phyloP scores from a whole-genome alignment of 768 basidiomycete species.

The Russula brevipes region DNA sequence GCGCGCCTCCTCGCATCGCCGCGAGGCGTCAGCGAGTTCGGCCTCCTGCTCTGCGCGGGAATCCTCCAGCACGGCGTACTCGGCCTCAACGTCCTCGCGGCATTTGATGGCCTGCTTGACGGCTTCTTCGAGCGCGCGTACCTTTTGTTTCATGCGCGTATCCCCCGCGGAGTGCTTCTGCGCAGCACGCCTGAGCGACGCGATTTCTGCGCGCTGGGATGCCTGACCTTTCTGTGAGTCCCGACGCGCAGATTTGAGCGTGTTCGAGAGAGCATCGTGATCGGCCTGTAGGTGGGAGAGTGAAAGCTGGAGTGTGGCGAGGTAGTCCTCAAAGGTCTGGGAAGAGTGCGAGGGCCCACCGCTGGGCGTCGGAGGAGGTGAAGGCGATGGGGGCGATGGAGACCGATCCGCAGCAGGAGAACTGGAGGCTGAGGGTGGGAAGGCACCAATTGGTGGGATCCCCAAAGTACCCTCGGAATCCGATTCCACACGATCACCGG shows the following conservation, averaged over 20 bases:
- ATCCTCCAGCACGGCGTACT: constrained; percentile 37
- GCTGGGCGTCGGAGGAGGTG: constrained; percentile 23
- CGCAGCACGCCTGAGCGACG: constrained; percentile 72
- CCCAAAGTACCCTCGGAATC: constrained; percentile 4
- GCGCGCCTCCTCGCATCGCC: constrained; percentile 8
- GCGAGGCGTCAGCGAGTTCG: constrained; percentile 33
- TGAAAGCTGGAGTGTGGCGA: constrained; percentile 58
- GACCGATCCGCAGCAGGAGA: constrained; percentile 17
- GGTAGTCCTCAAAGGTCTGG: constrained; percentile 61
- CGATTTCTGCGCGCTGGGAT: constrained; percentile 76
- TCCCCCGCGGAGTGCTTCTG: constrained; percentile 76
- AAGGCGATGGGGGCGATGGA: constrained; percentile 24
- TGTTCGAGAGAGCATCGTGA: constrained; percentile 57
- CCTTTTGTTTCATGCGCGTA: constrained; percentile 77
- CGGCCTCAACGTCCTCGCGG: constrained; percentile 44
- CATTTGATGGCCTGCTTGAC: constrained; percentile 62
- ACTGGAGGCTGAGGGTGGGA: not conserved
- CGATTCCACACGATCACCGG: constrained; percentile 5
- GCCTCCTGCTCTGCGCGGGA: constrained; percentile 24
- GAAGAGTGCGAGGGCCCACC: constrained; percentile 30
- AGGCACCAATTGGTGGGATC: constrained; percentile 10
- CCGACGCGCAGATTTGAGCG: constrained; percentile 72
- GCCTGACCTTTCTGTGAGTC: constrained; percentile 84
- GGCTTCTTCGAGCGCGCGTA: constrained; percentile 83
- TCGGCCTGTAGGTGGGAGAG: constrained; percentile 62